Percentiles rank a stretch among this genome's conserved stretches.
These are phyloP conservation scores for Macadamia tetraphylla DNA, from an alignment of 164 flowering plant genomes.

Conservation along the genomic window DNA sequence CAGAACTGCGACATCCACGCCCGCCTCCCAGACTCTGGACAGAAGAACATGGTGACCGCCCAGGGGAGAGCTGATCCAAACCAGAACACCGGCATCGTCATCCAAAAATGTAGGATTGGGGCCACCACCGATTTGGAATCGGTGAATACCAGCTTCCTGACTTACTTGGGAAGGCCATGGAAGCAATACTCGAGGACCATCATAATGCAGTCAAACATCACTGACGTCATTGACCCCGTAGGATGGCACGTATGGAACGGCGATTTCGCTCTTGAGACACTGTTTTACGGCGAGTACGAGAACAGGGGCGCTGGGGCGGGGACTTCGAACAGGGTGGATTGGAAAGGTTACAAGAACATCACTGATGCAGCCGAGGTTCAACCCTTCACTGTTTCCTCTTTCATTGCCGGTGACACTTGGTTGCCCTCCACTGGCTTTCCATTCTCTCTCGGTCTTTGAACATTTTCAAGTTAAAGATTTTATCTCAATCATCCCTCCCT, in stretches of 20 bases:
- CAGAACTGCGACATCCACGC: conserved; percentile 75
- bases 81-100: conserved; percentile 74
- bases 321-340: conserved; percentile 47
- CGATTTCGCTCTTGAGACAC: conserved; percentile 46
- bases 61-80: conserved; percentile 74
- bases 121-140: conserved; percentile 48
- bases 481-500: too few relatives aligned
- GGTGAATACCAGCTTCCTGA: conserved; percentile 37
- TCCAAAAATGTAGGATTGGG: conserved; percentile 58
- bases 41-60: conserved; percentile 73
- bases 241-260: conserved; percentile 85
- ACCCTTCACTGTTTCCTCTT: conserved; percentile 34
- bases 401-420: conserved; percentile 56
- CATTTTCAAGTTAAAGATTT: background rate
- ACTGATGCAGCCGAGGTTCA: conserved; percentile 46
- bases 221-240: conserved; percentile 45
- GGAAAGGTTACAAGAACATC: conserved; percentile 58
- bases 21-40: conserved; percentile 53
- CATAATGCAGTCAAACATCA: conserved; percentile 48
- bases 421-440: conserved; percentile 56
- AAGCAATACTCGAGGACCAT: conserved; percentile 67
- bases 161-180: conserved; percentile 80
- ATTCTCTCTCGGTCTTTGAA: conserved; percentile 38
- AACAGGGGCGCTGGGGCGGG: conserved; percentile 67
- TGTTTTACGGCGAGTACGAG: conserved; percentile 55